Evolutionary conservation across 225 moss, liverwort and hornwort genomes (phyloP), one percentile per base, ranked within the genome.

Genomic region (Anthoceros angustus): DNA sequence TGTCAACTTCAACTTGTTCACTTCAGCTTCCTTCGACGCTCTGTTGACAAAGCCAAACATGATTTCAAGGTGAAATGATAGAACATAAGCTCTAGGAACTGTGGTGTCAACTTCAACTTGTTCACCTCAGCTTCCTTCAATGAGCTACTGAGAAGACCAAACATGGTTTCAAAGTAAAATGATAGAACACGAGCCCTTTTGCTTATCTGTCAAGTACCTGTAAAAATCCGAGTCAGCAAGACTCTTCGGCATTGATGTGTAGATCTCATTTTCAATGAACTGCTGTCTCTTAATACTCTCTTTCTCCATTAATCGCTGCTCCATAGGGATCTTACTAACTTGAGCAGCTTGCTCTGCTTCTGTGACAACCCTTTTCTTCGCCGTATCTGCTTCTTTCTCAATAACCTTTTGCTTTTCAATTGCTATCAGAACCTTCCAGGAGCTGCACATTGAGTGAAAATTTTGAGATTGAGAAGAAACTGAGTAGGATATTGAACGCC

Each of bases 401-500:
- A 86, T 91, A 64, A 98, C 95, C 77, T 98, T 98, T 69, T 98
- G 95, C 78, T 91, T 98, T 78, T 98, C 95, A 66, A 87, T 77
- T 62, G 95, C 95, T 72, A 98, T 98, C 70, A 98, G 62, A 62
- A 98, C 95, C 88, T 92, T 64, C 63, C 66, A 18, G 63, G 18
- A 61, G 45, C 43, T 12, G 38, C 63, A 55, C 32, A 40, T 2
- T 15, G 66, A 72, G 63, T 5, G 18, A 5, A 25, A 15, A 39
- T 5, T 4, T 18, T 39, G 14, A 9, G 46, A 20, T 25, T 39
- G 9, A 20, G 21, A n/a, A 49, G 9, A 41, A 40, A 16, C 42
- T 12, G 45, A 49, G 39, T 61, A 46, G 39, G n/a, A 38, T 10
- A 25, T 14, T 46, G 10, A 11, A 12, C 10, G 23, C 20, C 43